phyloP scores from a whole-genome alignment of 169 alveolate species.

The Theileria parva region DNA sequence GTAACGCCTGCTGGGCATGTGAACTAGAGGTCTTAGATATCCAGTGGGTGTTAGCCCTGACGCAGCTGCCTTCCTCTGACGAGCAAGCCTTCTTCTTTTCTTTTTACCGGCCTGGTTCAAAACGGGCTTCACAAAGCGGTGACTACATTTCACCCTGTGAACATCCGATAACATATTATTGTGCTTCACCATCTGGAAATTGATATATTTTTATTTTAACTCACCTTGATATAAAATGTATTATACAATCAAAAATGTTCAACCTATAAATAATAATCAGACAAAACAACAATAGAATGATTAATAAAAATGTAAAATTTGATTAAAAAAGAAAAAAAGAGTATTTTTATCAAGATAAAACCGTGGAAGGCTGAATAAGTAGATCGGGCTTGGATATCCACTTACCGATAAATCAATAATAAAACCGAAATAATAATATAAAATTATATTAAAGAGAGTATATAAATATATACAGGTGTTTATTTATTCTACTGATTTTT shows the following conservation, averaged over 20 bases:
- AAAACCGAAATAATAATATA: neutral
- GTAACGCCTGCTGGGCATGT: conserved; percentile 95
- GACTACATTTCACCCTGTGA: conserved; percentile 97
- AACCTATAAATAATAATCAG: neutral
- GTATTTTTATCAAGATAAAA: neutral
- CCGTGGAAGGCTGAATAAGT: neutral
- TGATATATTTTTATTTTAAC: neutral
- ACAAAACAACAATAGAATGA: conserved; percentile 8
- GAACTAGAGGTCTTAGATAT: conserved; percentile 92
- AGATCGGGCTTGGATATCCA: conserved; percentile 5
- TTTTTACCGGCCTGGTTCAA: conserved; percentile 97
- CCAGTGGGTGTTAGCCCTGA: conserved; percentile 94
- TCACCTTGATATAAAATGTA: conserved; percentile 56
- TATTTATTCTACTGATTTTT: conserved; percentile 8
- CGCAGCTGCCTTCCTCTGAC: conserved; percentile 88
- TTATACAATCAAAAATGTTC: conserved; percentile 19
- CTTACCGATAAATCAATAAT: neutral
- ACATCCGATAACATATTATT: conserved; percentile 96
- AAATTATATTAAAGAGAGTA: conserved; percentile 9
- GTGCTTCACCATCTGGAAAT: conserved; percentile 84
- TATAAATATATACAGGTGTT: conserved; percentile 13
- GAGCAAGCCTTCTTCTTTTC: conserved; percentile 87
- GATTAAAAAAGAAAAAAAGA: neutral
- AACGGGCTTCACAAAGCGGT: conserved; percentile 95
- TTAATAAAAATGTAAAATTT: neutral